A percentile compares a stretch with the other conserved stretches of the same genome.
These are phyloP conservation scores for Neocucurbitaria cava DNA, from an alignment of 2,329 filamentous ascomycete species.

Conservation along the genomic window DNA sequence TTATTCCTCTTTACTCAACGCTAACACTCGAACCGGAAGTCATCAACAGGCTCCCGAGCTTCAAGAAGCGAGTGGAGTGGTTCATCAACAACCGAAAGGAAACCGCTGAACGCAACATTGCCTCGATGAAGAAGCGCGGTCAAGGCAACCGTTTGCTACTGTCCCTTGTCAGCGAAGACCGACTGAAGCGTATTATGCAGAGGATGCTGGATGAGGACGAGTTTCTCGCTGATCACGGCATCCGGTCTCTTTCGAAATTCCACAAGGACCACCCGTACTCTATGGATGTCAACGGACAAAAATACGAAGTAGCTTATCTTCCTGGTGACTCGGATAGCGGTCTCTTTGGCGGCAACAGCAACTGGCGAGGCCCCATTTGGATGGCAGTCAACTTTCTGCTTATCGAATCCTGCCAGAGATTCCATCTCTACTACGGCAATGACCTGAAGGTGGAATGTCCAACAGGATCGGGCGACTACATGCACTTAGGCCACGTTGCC, in stretches of 20 bases:
- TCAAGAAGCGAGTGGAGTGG: conserved; percentile 94
- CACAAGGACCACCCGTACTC: conserved; percentile 90
- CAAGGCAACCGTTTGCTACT: conserved; percentile 88
- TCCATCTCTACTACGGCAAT: conserved; percentile 95
- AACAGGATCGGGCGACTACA: conserved; percentile 88
- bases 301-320: conserved; percentile 86
- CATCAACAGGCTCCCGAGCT: conserved; percentile 87
- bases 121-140: conserved; percentile 87
- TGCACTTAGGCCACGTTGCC: conserved; percentile 94
- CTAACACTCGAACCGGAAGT: conserved; percentile 92
- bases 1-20: conserved; percentile 93
- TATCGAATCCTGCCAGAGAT: conserved; percentile 91
- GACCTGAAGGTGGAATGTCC: conserved; percentile 91
- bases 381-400: conserved; percentile 94
- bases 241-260: conserved; percentile 88
- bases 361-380: conserved; percentile 96
- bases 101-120: conserved; percentile 90
- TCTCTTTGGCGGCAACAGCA: conserved; percentile 95
- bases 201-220: conserved; percentile 95
- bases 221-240: conserved; percentile 88
- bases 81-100: conserved; percentile 89
- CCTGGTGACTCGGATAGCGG: conserved; percentile 96
- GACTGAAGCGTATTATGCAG: conserved; percentile 85
- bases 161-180: conserved; percentile 89
- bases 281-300: conserved; percentile 94